Evolutionary conservation across 1,284 basidiomycete genomes (phyloP).

Genomic region (Naganishia albida): DNA sequence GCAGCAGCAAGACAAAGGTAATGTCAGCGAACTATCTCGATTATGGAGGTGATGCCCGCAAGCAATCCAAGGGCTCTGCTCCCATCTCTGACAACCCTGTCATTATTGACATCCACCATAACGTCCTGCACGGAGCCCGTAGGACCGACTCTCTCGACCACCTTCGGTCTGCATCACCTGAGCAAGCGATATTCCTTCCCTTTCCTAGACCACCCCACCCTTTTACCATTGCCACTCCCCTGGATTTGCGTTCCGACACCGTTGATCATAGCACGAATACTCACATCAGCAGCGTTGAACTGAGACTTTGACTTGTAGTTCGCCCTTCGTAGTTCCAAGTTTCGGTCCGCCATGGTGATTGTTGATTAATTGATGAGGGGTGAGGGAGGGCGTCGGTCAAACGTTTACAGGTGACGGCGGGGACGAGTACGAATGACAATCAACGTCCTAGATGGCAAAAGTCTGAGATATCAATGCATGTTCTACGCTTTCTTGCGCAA

Average conservation of each 20-base stretch:
- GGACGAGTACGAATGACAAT: background rate
- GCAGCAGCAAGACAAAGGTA: background rate
- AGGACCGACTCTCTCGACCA: no score
- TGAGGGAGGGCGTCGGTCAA: slow-evolving; percentile 5
- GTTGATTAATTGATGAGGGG: background rate
- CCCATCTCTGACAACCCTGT: no score
- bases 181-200: background rate
- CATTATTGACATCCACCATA: no score
- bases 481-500: slow-evolving; percentile 22
- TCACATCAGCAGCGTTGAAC: slow-evolving; percentile 54
- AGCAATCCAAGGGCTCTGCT: no score
- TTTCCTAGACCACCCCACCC: background rate
- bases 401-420: background rate
- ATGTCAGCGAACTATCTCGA: slow-evolving; percentile 8
- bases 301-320: slow-evolving; percentile 56
- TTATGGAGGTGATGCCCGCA: no score
- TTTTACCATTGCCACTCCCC: no score
- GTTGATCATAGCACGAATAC: slow-evolving; percentile 25
- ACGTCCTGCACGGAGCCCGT: no score
- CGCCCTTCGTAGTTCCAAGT: slow-evolving; percentile 51
- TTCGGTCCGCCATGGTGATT: slow-evolving; percentile 48
- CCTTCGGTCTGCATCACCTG: no score
- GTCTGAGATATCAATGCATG: slow-evolving; percentile 12
- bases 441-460: slow-evolving; percentile 1
- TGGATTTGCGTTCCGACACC: no score